A percentile compares a stretch with the other conserved stretches of the same genome.
phyloP scores from a whole-genome alignment of 805 yeast species.

The Starmerella potacharoeniae region DNA sequence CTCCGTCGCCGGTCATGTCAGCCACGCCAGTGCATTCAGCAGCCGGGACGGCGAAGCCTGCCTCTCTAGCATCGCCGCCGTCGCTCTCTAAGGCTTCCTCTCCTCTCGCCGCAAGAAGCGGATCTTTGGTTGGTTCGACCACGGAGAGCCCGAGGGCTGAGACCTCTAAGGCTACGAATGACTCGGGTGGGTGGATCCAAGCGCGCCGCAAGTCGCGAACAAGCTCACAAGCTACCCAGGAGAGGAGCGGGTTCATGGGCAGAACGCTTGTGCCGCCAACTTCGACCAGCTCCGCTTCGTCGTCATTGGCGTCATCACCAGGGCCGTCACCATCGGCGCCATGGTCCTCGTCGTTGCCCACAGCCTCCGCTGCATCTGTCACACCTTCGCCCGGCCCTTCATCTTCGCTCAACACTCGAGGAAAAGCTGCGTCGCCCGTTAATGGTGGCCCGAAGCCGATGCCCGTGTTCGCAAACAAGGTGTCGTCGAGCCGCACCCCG shows the following conservation, averaged over 20 bases:
- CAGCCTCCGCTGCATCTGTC: neutral
- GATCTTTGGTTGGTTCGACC: too few relatives aligned
- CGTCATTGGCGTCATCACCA: neutral
- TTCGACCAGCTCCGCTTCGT: neutral
- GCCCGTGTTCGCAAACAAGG: neutral
- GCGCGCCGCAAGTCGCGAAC: neutral
- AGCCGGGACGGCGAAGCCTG: too few relatives aligned
- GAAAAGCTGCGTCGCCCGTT: neutral
- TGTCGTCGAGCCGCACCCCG: neutral
- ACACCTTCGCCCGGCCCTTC: neutral
- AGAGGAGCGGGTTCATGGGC: neutral
- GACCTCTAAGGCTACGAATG: neutral
- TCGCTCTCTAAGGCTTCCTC: too few relatives aligned
- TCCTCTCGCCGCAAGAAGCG: too few relatives aligned
- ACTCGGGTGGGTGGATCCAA: neutral
- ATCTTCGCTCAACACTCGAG: neutral
- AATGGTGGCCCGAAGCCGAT: neutral
- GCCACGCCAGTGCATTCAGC: neutral
- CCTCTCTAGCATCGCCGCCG: too few relatives aligned
- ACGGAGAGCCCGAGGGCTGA: too few relatives aligned
- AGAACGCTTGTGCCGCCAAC: neutral
- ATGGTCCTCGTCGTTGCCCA: neutral
- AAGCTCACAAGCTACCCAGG: neutral
- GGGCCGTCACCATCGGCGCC: neutral
- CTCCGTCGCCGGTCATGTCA: neutral